Evolutionary conservation across 2,329 filamentous ascomycete species (phyloP).

Genomic region (Achaetomium macrosporum): DNA sequence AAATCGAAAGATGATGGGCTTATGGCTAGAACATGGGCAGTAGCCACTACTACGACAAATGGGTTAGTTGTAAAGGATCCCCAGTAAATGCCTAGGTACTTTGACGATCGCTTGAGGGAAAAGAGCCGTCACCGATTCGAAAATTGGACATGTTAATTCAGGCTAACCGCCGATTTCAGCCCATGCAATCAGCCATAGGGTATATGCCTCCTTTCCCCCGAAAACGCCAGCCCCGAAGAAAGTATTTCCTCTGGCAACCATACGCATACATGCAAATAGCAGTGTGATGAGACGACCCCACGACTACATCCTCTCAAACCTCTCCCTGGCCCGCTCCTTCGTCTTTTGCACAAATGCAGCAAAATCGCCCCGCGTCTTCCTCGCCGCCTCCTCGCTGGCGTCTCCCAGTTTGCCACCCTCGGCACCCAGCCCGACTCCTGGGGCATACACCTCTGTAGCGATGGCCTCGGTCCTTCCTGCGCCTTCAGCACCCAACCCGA

Average conservation of each 20-base stretch:
- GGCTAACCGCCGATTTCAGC: no score
- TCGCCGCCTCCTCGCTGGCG: slow-evolving; percentile 56
- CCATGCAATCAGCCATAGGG: neutral
- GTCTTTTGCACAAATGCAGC: slow-evolving; percentile 58
- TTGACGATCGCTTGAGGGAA: no score
- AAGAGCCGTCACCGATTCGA: no score
- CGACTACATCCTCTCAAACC: slow-evolving; percentile 51
- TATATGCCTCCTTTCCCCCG: neutral
- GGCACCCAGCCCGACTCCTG: slow-evolving; percentile 64
- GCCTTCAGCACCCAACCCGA: slow-evolving; percentile 58
- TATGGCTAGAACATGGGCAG: no score
- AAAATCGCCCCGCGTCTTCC: slow-evolving; percentile 55
- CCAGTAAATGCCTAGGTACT: no score
- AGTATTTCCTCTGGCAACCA: neutral
- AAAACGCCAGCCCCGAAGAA: neutral
- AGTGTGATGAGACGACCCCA: neutral
- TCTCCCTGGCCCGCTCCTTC: slow-evolving; percentile 60
- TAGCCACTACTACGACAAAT: no score
- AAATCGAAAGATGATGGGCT: no score
- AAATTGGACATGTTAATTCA: no score
- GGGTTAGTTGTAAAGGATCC: no score
- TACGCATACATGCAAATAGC: neutral
- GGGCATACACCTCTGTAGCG: slow-evolving; percentile 57
- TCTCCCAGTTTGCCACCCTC: slow-evolving; percentile 65
- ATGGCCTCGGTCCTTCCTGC: slow-evolving; percentile 60